Conservation (phyloP, 2,329 filamentous ascomycete genomes). For the Fusarium sp. region DNA sequence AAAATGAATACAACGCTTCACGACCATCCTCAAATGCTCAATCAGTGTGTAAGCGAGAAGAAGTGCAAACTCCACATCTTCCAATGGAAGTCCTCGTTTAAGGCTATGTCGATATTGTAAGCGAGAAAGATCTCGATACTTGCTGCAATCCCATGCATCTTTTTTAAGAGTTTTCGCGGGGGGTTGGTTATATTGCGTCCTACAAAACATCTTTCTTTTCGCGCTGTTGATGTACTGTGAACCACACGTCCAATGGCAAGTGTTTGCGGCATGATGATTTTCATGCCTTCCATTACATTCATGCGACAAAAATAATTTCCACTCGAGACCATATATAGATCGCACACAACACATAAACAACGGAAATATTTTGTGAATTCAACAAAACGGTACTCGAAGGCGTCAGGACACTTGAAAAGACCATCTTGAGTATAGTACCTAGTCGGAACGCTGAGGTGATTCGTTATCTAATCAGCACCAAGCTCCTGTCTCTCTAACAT, state of each 20-base stretch:
- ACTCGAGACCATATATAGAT: neutral
- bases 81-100: neutral
- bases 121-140: neutral
- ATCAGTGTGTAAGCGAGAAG: neutral
- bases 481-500: conserved; percentile 13
- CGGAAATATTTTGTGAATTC: neutral
- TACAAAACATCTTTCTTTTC: neutral
- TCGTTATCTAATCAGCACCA: conserved; percentile 45
- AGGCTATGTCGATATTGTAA: neutral
- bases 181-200: neutral
- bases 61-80: neutral
- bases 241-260: neutral
- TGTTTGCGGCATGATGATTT: neutral
- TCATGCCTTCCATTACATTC: neutral
- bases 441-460: conserved; percentile 10
- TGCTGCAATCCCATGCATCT: neutral
- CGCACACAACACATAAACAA: neutral
- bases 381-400: neutral
- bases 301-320: neutral
- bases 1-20: neutral
- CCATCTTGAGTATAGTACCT: neutral
- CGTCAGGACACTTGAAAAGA: neutral
- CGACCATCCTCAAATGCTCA: neutral
- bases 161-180: neutral
- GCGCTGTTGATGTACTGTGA: neutral